Percentiles rank a stretch among this genome's conserved stretches.
Evolutionary conservation across 495 filamentous ascomycete species (phyloP).

Genomic region (Stereocaulon alpinum): DNA sequence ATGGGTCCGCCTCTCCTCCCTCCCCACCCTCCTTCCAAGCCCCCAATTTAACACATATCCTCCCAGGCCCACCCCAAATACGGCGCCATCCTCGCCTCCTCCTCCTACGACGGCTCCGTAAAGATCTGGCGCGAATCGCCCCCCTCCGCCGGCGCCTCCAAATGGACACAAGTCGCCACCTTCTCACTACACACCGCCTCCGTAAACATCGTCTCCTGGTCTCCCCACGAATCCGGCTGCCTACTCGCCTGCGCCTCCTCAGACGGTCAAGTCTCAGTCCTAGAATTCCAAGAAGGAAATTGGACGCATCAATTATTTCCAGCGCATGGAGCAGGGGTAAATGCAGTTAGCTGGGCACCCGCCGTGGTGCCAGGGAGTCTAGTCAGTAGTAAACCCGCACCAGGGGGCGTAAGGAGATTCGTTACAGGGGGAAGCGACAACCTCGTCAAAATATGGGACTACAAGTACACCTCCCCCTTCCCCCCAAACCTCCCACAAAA

Average conservation of each 20-base stretch:
- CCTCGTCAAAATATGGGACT: constrained; percentile 81
- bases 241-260: constrained; percentile 88
- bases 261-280: constrained; percentile 83
- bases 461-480: constrained; percentile 33
- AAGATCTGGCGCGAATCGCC: constrained; percentile 92
- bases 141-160: constrained; percentile 39
- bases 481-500: not conserved
- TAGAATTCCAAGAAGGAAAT: constrained; percentile 90
- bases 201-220: constrained; percentile 93
- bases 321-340: constrained; percentile 86
- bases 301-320: constrained; percentile 80
- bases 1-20: constrained; percentile 49
- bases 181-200: constrained; percentile 85
- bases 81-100: constrained; percentile 90
- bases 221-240: constrained; percentile 92
- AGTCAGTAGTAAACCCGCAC: constrained; percentile 55
- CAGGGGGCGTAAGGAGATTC: constrained; percentile 57
- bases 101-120: constrained; percentile 93
- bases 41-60: not conserved
- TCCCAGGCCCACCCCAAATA: constrained; percentile 85
- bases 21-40: not conserved
- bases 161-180: constrained; percentile 77
- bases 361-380: constrained; percentile 68
- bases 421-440: constrained; percentile 94
- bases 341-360: constrained; percentile 92